A percentile compares a stretch with the other conserved stretches of the same genome.
Evolutionary conservation across 371 early-diverging fungal species (phyloP).

Genomic region (Mucor sp.): DNA sequence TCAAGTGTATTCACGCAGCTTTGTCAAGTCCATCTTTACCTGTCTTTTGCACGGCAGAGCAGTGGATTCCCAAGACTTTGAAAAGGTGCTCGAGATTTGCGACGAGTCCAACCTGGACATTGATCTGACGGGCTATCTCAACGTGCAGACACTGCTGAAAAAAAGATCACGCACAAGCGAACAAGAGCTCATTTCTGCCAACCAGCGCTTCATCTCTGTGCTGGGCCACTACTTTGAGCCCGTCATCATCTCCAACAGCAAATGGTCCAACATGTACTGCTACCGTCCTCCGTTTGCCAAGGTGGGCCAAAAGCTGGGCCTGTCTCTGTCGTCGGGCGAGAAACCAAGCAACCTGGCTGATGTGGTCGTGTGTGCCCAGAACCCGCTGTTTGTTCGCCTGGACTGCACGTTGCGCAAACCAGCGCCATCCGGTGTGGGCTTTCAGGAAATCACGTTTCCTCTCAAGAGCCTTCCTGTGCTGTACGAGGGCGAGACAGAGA

Average conservation of each 20-base stretch:
- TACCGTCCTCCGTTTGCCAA: slow-evolving; percentile 66
- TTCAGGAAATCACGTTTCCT: slow-evolving; percentile 52
- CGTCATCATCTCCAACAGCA: slow-evolving; percentile 48
- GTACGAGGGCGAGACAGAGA: slow-evolving; percentile 45
- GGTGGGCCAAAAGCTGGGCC: slow-evolving; percentile 33
- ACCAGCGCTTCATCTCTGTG: slow-evolving; percentile 56
- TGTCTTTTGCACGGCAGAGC: slow-evolving; percentile 61
- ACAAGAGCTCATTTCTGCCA: slow-evolving; percentile 52
- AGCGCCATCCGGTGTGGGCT: slow-evolving; percentile 34
- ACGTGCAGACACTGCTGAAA: slow-evolving; percentile 61
- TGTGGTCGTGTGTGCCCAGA: slow-evolving; percentile 60
- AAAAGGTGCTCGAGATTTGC: slow-evolving; percentile 66
- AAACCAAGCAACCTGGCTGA: slow-evolving; percentile 54
- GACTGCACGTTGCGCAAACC: slow-evolving; percentile 68
- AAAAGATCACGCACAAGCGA: slow-evolving; percentile 26
- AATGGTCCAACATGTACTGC: slow-evolving; percentile 61
- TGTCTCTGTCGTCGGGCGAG: slow-evolving; percentile 40
- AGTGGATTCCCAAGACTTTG: slow-evolving; percentile 60
- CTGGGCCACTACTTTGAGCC: slow-evolving; percentile 70
- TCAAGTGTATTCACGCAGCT: slow-evolving; percentile 57
- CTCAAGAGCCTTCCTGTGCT: slow-evolving; percentile 58
- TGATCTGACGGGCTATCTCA: slow-evolving; percentile 74
- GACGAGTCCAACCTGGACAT: slow-evolving; percentile 68
- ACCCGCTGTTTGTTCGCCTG: slow-evolving; percentile 64
- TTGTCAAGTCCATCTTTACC: slow-evolving; percentile 65